Evolutionary conservation across 306 rosid genomes (phyloP).

Genomic region (Rosa rugosa): DNA sequence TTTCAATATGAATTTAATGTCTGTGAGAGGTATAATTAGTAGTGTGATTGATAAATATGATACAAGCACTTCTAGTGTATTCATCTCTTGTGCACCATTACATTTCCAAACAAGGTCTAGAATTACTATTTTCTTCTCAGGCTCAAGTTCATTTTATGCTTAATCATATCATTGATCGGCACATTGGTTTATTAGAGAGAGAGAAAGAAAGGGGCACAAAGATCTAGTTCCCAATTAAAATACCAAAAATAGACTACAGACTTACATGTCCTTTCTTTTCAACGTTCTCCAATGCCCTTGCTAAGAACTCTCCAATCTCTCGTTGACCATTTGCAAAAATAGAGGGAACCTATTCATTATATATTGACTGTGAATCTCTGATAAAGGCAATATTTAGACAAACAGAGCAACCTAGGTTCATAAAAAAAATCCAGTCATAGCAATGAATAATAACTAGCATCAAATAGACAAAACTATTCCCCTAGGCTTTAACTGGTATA

Average conservation of each 20-base stretch:
- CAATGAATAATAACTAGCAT: neutral
- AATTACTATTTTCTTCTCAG: neutral
- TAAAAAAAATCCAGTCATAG: neutral
- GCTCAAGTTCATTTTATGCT: neutral
- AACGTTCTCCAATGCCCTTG: constrained; percentile 91
- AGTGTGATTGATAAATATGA: neutral
- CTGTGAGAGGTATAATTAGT: neutral
- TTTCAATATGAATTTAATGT: neutral
- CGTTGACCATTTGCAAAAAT: constrained; percentile 90
- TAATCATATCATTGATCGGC: neutral
- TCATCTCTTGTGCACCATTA: neutral
- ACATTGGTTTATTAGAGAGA: neutral
- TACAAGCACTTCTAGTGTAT: neutral
- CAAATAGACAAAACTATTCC: neutral
- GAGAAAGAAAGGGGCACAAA: neutral
- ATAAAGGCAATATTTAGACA: neutral
- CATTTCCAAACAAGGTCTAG: neutral
- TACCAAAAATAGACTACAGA: neutral
- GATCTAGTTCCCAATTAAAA: neutral
- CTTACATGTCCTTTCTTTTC: constrained; percentile 67
- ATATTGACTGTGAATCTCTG: constrained; percentile 13
- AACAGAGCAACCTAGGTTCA: neutral
- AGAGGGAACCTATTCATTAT: constrained; percentile 65
- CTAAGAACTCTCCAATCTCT: constrained; percentile 84
- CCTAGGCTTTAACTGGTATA: neutral